phyloP scores from a whole-genome alignment of 192 early-diverging fungal genomes.

The Borealophlyctis nickersoniae region DNA sequence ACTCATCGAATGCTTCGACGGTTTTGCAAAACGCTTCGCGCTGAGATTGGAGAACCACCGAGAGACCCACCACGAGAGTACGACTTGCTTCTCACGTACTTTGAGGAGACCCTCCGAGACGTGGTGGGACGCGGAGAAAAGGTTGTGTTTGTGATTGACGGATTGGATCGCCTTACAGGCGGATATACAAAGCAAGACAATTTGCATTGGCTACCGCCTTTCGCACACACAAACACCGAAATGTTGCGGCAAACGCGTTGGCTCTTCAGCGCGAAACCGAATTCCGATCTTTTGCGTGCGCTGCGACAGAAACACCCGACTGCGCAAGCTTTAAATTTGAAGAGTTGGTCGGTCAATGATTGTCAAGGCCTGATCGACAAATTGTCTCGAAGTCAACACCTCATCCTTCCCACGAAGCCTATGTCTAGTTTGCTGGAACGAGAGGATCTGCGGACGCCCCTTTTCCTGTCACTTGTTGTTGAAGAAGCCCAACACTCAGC shows the following conservation, averaged over 20 bases:
- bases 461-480: not conserved
- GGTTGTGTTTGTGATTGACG: constrained; percentile 10
- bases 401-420: not conserved
- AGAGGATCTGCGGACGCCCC: not conserved
- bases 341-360: not conserved
- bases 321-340: not conserved
- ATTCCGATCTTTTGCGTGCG: not conserved
- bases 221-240: not conserved
- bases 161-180: constrained; percentile 4
- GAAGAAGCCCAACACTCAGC: not conserved
- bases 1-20: constrained; percentile 1
- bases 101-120: not conserved
- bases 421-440: not conserved
- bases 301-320: not conserved
- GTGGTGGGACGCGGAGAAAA: constrained; percentile 1
- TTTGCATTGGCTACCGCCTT: constrained; percentile 11
- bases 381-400: not conserved
- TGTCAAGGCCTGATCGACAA: not conserved
- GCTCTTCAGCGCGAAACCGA: constrained; percentile 7
- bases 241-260: not conserved
- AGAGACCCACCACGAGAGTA: too few relatives aligned
- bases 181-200: not conserved
- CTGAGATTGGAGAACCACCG: not conserved
- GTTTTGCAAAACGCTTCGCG: not conserved
- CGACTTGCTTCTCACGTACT: not conserved